phyloP scores from a whole-genome alignment of 2,329 filamentous ascomycete species.

The Phialophora expanda region DNA sequence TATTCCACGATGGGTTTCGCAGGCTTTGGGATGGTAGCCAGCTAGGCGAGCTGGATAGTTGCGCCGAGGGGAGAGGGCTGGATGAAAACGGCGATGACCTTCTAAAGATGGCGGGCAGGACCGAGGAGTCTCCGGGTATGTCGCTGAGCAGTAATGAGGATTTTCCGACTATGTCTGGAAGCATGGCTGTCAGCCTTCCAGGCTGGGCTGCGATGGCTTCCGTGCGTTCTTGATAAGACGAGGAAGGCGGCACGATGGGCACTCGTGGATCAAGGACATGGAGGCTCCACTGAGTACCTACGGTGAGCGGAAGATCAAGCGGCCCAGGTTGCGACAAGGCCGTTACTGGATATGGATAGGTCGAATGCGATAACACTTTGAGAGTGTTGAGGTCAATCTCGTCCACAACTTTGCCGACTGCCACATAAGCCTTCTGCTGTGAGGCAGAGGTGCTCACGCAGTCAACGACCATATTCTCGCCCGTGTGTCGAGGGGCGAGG shows the following conservation, averaged over 20 bases:
- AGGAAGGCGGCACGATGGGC: conserved; percentile 10
- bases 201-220: conserved; percentile 54
- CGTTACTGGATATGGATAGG: conserved; percentile 82
- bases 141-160: conserved; percentile 17
- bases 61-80: conserved; percentile 14
- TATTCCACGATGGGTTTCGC: conserved; percentile 40
- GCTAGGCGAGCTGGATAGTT: conserved; percentile 19
- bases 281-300: conserved; percentile 80
- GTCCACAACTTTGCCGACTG: conserved; percentile 75
- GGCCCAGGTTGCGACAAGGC: conserved; percentile 73
- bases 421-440: conserved; percentile 74
- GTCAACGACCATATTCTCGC: conserved; percentile 69
- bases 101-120: conserved; percentile 21
- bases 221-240: conserved; percentile 53
- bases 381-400: conserved; percentile 81
- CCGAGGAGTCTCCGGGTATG: conserved; percentile 16
- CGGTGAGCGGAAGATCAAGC: conserved; percentile 72
- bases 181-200: conserved; percentile 27
- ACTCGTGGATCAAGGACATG: conserved; percentile 79
- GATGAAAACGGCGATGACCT: conserved; percentile 11
- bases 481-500: conserved; percentile 39
- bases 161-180: conserved; percentile 25
- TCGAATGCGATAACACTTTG: conserved; percentile 69
- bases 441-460: conserved; percentile 79
- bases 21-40: conserved; percentile 22